A percentile compares a stretch with the other conserved stretches of the same genome.
These are phyloP conservation scores for Adansonia grandidieri DNA, from an alignment of 441 rosid genomes.

Conservation along the genomic window DNA sequence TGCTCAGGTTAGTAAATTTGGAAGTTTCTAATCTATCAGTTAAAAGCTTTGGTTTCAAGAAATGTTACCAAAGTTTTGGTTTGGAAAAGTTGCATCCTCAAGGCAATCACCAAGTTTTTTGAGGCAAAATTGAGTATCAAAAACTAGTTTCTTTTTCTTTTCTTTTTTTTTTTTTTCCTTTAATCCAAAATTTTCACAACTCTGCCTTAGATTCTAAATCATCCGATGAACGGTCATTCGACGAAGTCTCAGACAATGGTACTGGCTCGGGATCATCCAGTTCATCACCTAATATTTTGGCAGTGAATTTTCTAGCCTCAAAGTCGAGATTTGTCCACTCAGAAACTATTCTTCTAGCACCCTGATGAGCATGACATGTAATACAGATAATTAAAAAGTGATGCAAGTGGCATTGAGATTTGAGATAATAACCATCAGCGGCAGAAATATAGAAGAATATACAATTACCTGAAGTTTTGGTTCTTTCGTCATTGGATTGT, in stretches of 20 bases:
- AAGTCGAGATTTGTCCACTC: conserved; percentile 90
- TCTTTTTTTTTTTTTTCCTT: no score
- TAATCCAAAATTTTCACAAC: conserved; percentile 42
- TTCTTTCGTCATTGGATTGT: conserved; percentile 99
- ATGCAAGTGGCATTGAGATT: not conserved
- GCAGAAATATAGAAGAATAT: not conserved
- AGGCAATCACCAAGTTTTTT: not conserved
- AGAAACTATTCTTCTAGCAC: conserved; percentile 90
- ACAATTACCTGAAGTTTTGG: conserved; percentile 88
- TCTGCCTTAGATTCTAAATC: conserved; percentile 79
- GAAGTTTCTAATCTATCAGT: not conserved
- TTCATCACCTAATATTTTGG: conserved; percentile 84
- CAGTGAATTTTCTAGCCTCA: conserved; percentile 80
- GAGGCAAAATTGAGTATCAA: conserved; percentile 7
- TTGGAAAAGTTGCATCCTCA: not conserved
- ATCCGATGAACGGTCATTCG: conserved; percentile 32
- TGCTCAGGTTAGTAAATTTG: conserved; percentile 1
- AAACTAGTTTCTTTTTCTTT: not conserved
- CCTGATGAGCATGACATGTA: conserved; percentile 48
- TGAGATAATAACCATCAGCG: not conserved
- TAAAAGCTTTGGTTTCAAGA: conserved; percentile 11
- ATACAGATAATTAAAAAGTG: not conserved
- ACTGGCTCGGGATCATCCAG: conserved; percentile 51
- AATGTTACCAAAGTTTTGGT: conserved; percentile 11
- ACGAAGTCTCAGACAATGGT: conserved; percentile 35